A percentile compares a stretch with the other conserved stretches of the same genome.
Conservation (phyloP, 352 stramenopile species). For the Phytopythium cucurbitacearum region DNA sequence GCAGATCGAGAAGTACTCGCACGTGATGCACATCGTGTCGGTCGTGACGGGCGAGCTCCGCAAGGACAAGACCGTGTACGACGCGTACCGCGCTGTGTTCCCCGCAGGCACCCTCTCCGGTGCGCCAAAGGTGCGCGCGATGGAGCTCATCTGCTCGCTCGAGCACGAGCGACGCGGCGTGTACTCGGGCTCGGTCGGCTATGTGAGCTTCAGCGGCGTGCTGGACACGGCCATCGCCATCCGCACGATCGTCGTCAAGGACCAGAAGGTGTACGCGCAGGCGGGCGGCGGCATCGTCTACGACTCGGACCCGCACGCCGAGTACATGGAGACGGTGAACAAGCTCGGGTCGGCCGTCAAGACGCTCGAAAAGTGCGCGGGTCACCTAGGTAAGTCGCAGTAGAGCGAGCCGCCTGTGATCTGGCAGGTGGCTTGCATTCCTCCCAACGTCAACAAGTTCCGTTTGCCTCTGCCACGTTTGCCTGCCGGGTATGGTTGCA, state of each 20-base stretch:
- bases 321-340: slow-evolving; percentile 90
- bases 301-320: slow-evolving; percentile 80
- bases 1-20: slow-evolving; percentile 91
- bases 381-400: slow-evolving; percentile 32
- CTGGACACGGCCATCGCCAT: slow-evolving; percentile 89
- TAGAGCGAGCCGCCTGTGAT: slow-evolving; percentile 5
- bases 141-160: slow-evolving; percentile 86
- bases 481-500: too few relatives aligned
- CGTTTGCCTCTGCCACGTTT: too few relatives aligned
- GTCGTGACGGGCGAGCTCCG: slow-evolving; percentile 82
- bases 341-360: slow-evolving; percentile 82
- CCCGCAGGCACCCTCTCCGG: slow-evolving; percentile 83
- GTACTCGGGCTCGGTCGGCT: slow-evolving; percentile 86
- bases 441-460: too few relatives aligned
- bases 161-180: slow-evolving; percentile 78
- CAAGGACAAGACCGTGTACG: slow-evolving; percentile 79
- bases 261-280: slow-evolving; percentile 78
- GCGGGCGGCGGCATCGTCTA: slow-evolving; percentile 87
- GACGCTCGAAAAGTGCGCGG: slow-evolving; percentile 77
- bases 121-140: slow-evolving; percentile 87
- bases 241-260: slow-evolving; percentile 83
- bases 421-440: too few relatives aligned
- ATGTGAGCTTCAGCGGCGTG: slow-evolving; percentile 84
- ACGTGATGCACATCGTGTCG: slow-evolving; percentile 91
- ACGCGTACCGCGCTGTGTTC: slow-evolving; percentile 88